phyloP scores from a whole-genome alignment of 164 flowering plant species.

The Litsea cubeba region DNA sequence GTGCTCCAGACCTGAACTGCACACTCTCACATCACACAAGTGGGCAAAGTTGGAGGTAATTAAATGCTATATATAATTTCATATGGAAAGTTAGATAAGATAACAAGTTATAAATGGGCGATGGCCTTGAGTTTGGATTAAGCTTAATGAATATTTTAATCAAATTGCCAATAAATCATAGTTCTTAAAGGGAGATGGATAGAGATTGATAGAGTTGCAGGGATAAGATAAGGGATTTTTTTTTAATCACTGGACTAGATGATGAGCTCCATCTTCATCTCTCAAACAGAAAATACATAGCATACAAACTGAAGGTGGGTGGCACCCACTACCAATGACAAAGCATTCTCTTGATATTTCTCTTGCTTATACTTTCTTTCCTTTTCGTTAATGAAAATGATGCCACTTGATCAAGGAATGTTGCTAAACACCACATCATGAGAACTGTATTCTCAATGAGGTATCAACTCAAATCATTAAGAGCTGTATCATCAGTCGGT shows the following conservation, averaged over 20 bases:
- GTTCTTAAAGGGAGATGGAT: not conserved
- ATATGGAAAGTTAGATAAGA: no score
- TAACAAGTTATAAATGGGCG: no score
- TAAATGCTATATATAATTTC: no score
- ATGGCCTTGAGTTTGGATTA: no score
- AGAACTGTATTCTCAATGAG: no score
- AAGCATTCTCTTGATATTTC: not conserved
- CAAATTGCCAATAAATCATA: no score
- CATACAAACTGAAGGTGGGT: not conserved
- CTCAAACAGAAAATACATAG: not conserved
- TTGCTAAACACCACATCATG: not conserved
- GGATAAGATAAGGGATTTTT: not conserved
- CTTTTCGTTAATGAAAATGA: not conserved
- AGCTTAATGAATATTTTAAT: no score
- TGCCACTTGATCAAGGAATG: not conserved
- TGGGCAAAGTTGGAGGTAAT: no score
- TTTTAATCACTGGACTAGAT: not conserved
- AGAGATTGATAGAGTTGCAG: not conserved
- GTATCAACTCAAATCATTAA: no score
- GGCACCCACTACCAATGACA: not conserved
- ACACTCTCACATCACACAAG: no score
- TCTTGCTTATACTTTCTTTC: not conserved
- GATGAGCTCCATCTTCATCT: not conserved
- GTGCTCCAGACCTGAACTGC: no score
- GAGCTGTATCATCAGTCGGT: no score